Evolutionary conservation across 805 yeast genomes (phyloP).

Genomic region (Kuraishia capsulata): DNA sequence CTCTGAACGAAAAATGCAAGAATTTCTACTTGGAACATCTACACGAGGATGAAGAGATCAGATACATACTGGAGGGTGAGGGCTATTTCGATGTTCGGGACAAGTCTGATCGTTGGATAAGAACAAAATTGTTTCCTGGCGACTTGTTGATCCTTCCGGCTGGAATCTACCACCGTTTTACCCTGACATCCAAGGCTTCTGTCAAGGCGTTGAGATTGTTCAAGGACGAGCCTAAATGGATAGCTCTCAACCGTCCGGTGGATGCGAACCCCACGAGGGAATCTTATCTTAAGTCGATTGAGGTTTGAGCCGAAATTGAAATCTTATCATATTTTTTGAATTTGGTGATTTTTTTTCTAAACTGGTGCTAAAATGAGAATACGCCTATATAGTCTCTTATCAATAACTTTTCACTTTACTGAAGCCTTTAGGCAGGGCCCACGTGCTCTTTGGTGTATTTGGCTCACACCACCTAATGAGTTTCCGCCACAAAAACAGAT

Average conservation of each 20-base stretch:
- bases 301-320: no score
- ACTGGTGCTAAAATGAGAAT: no score
- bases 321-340: no score
- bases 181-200: slow-evolving; percentile 52
- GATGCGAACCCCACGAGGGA: slow-evolving; percentile 36
- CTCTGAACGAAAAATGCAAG: slow-evolving; percentile 54
- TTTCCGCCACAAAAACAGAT: no score
- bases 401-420: no score
- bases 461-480: no score
- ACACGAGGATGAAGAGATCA: slow-evolving; percentile 95
- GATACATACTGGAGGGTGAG: slow-evolving; percentile 82
- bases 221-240: slow-evolving; percentile 96
- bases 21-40: slow-evolving; percentile 77
- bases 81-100: slow-evolving; percentile 89
- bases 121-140: slow-evolving; percentile 51
- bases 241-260: slow-evolving; percentile 67
- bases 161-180: slow-evolving; percentile 91
- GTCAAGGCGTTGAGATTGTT: slow-evolving; percentile 78
- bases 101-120: slow-evolving; percentile 58
- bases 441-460: no score
- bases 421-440: no score
- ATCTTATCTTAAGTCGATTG: slow-evolving; percentile 30
- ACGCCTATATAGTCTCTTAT: no score
- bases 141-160: slow-evolving; percentile 79
- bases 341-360: no score